phyloP scores from a whole-genome alignment of 2,329 filamentous ascomycete genomes.

The Drechslera avenae region DNA sequence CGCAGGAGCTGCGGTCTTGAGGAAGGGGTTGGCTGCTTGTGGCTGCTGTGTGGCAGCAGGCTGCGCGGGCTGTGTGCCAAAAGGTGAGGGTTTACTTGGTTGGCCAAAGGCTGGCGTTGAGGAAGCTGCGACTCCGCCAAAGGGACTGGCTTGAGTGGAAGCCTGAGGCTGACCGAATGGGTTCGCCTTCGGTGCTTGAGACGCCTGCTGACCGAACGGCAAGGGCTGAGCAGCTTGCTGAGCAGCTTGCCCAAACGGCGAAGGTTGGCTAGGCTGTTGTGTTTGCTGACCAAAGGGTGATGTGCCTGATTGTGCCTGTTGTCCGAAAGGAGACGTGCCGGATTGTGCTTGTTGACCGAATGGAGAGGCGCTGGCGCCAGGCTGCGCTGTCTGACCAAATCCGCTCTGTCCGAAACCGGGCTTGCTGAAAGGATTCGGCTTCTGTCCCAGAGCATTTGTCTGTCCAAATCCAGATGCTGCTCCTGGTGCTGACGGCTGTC shows the following conservation, averaged over 20 bases:
- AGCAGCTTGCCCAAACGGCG: slow-evolving; percentile 15
- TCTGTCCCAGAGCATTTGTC: slow-evolving; percentile 30
- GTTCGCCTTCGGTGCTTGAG: slow-evolving; percentile 21
- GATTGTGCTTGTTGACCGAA: slow-evolving; percentile 44
- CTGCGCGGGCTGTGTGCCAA: slow-evolving; percentile 20
- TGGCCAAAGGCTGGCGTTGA: slow-evolving; percentile 38
- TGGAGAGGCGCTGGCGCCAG: slow-evolving; percentile 35
- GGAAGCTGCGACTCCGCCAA: slow-evolving; percentile 19
- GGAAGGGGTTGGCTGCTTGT: slow-evolving; percentile 32
- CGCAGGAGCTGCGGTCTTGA: slow-evolving; percentile 16
- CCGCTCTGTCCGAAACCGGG: slow-evolving; percentile 44
- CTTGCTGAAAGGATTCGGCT: slow-evolving; percentile 49
- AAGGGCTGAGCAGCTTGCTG: slow-evolving; percentile 20
- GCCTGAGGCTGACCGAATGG: slow-evolving; percentile 10
- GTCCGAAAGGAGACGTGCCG: slow-evolving; percentile 35
- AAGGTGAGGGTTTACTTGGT: slow-evolving; percentile 41
- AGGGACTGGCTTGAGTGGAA: slow-evolving; percentile 23
- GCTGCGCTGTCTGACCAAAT: slow-evolving; percentile 54
- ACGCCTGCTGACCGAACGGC: slow-evolving; percentile 15
- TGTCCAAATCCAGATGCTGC: slow-evolving; percentile 43
- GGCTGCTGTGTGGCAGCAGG: slow-evolving; percentile 5
- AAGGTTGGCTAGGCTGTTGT: slow-evolving; percentile 22
- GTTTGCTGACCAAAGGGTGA: slow-evolving; percentile 37
- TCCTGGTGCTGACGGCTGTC: slow-evolving; percentile 38
- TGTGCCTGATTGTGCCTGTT: slow-evolving; percentile 28